Percentiles rank a stretch among this genome's conserved stretches.
These are phyloP conservation scores for Mucor saturninus DNA, from an alignment of 371 early-diverging fungal genomes.

Conservation along the genomic window DNA sequence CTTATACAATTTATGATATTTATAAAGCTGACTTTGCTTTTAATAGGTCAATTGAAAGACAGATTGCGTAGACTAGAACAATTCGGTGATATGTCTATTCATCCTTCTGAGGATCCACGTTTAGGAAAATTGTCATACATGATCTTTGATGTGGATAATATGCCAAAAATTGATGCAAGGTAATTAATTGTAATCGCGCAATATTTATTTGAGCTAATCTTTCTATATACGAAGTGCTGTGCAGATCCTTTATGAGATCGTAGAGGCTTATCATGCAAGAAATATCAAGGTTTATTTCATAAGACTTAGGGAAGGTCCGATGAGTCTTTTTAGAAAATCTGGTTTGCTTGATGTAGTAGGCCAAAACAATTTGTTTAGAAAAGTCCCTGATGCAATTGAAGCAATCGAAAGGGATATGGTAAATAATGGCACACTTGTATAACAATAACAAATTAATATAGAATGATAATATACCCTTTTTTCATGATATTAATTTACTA, in stretches of 20 bases:
- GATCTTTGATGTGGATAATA: slow-evolving; percentile 88
- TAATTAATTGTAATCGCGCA: slow-evolving; percentile 15
- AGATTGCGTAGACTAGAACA: slow-evolving; percentile 88
- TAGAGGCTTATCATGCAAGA: slow-evolving; percentile 79
- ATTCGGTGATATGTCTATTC: slow-evolving; percentile 87
- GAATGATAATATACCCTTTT: neutral
- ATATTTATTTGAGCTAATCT: neutral
- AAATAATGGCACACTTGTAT: neutral
- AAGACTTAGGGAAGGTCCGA: slow-evolving; percentile 72
- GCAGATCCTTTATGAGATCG: slow-evolving; percentile 86
- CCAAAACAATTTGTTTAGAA: slow-evolving; percentile 62
- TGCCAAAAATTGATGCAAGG: slow-evolving; percentile 90
- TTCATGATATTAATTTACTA: neutral
- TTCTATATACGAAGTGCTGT: slow-evolving; percentile 65
- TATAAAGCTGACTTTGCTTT: neutral
- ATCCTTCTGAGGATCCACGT: slow-evolving; percentile 83
- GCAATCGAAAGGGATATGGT: slow-evolving; percentile 58
- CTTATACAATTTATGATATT: neutral
- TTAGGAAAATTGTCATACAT: slow-evolving; percentile 67
- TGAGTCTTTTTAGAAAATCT: slow-evolving; percentile 69
- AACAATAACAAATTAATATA: neutral
- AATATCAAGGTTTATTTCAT: slow-evolving; percentile 85
- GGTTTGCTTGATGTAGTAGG: slow-evolving; percentile 73
- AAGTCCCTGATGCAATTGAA: slow-evolving; percentile 66
- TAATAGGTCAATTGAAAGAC: slow-evolving; percentile 83